Base-by-base conservation (phyloP, 345 rosid species). In the Brassica cretica region DNA sequence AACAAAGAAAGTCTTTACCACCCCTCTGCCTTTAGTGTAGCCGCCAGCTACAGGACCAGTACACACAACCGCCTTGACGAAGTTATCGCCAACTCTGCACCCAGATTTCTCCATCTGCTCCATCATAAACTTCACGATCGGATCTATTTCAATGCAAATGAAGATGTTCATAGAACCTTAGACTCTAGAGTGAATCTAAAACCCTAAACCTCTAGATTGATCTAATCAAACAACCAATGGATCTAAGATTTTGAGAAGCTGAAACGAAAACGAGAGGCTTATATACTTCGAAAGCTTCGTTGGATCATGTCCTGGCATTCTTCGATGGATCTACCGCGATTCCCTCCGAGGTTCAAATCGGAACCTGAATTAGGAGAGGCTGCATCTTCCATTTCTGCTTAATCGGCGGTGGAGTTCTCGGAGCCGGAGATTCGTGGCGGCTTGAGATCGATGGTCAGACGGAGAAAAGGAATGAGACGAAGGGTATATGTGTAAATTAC, bases 41-140 rank as follows among this genome's bases (percentile, higher is more conserved):
- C 93, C 93, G 19, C 99, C 99, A 46, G 83, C 72, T 27, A 90
- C 80, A 71, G 78, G 64, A 39, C 72, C 32, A 21, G 86, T 76
- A 80, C 98, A 95, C 19, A 85, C 64, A 74, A 90, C 87, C 0
- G 94, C 97, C 77, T 84, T 90, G 56, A 91, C 46, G 85, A 95
- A 93, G 49, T 86, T 95, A 67, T 89, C 92, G 59, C 87, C 91
- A 24, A 93, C 55, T 44, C 81, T 83, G 78, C 98, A 95, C 49
- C 97, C 99, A 6, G 94, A 72, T 78, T 91, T 95, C 55, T 49
- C 55, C 55, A 49, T 49, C 18, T 49, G 55, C 56, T 49, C 56
- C 56, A 49, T 49, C 19, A 49, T 18, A 49, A 49, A 49, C 18
- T 49, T 49, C 18, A 49, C 56, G 0, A 49, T 49, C 19, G 56